Conservation (phyloP, 176 grass and related monocot species). For the Eremochloa ophiuroides region DNA sequence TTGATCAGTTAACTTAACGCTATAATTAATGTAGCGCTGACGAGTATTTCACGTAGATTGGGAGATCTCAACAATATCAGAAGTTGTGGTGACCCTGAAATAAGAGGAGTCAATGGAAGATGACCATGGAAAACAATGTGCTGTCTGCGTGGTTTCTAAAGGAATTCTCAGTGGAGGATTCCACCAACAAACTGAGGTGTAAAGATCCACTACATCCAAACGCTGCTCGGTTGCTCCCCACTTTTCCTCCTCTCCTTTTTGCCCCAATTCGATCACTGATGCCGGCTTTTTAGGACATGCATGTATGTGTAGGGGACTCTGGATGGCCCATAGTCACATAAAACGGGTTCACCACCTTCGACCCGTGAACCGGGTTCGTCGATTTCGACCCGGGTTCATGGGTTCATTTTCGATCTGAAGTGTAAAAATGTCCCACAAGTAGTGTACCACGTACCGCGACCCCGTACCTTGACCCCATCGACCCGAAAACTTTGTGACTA, state of each 20-base stretch:
- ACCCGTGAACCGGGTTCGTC: no score
- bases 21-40: slow-evolving; percentile 15
- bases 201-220: slow-evolving; percentile 25
- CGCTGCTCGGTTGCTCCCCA: background rate
- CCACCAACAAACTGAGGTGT: slow-evolving; percentile 24
- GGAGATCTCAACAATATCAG: slow-evolving; percentile 14
- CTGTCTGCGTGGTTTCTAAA: slow-evolving; percentile 4
- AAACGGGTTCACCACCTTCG: no score
- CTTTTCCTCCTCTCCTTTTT: slow-evolving; percentile 26
- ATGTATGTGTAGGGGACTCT: slow-evolving; percentile 25
- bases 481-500: no score
- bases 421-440: no score
- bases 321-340: no score
- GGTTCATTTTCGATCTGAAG: no score
- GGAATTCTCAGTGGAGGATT: slow-evolving; percentile 12
- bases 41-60: slow-evolving; percentile 6
- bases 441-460: no score
- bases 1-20: background rate
- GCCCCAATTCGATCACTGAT: slow-evolving; percentile 26
- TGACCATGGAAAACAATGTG: background rate
- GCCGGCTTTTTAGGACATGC: slow-evolving; percentile 23
- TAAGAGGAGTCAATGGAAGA: slow-evolving; percentile 10
- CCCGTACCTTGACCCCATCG: no score
- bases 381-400: no score
- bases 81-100: background rate